These are phyloP conservation scores for Aureobasidium sp. DNA, from an alignment of 2,329 filamentous ascomycete genomes.

Conservation along the genomic window DNA sequence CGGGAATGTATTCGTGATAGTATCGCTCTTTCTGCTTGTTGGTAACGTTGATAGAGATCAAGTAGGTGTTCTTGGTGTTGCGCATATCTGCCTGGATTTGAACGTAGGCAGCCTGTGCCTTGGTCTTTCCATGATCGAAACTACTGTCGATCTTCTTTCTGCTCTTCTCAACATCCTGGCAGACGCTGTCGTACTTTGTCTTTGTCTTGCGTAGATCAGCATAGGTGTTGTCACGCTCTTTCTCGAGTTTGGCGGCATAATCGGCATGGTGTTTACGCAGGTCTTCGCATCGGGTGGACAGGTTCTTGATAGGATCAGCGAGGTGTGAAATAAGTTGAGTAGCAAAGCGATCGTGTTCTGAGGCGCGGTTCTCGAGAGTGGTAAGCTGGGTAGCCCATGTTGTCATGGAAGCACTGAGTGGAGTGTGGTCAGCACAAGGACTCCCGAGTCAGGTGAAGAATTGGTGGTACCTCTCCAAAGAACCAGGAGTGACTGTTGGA, in stretches of 20 bases:
- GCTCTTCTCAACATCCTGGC: conserved; percentile 88
- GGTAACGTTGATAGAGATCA: conserved; percentile 91
- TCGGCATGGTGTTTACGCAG: conserved; percentile 85
- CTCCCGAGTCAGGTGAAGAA: not conserved
- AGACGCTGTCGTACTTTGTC: conserved; percentile 83
- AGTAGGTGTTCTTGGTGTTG: conserved; percentile 96
- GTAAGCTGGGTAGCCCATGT: conserved; percentile 94
- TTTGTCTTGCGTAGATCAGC: conserved; percentile 84
- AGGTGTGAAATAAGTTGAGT: conserved; percentile 71
- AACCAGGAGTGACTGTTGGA: conserved; percentile 87
- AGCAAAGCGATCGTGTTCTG: conserved; percentile 81
- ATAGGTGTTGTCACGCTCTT: conserved; percentile 79
- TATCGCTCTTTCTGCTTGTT: conserved; percentile 98
- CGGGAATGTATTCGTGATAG: conserved; percentile 93
- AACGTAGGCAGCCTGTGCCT: conserved; percentile 85
- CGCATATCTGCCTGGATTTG: conserved; percentile 93
- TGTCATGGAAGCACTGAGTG: conserved; percentile 76
- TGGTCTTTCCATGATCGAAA: conserved; percentile 79
- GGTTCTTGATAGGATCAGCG: conserved; percentile 76
- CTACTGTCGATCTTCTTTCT: conserved; percentile 91
- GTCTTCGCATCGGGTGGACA: conserved; percentile 74
- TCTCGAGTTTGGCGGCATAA: conserved; percentile 80
- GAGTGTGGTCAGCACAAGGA: not conserved
- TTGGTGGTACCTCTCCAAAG: conserved; percentile 66
- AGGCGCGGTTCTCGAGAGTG: conserved; percentile 78